A percentile compares a stretch with the other conserved stretches of the same genome.
phyloP scores from a whole-genome alignment of 495 filamentous ascomycete genomes.

The Podospora comata region DNA sequence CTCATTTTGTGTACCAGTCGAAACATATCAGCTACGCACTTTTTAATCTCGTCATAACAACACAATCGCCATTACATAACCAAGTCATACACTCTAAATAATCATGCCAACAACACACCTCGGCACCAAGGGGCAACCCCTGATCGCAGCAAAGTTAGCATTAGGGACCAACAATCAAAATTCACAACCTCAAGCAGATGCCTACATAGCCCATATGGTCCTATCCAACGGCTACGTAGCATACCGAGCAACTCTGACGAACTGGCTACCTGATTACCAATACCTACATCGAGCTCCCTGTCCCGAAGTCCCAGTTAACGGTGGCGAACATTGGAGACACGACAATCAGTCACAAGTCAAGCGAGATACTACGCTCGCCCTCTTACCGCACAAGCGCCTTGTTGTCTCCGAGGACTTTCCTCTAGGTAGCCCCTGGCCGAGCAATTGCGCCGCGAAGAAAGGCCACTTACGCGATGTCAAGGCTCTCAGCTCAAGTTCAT shows the following conservation, averaged over 20 bases:
- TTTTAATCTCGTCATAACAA: background rate
- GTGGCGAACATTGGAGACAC: background rate
- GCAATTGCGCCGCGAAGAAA: background rate
- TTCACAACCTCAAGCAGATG: background rate
- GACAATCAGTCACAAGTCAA: background rate
- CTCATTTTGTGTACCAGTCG: background rate
- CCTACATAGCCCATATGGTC: background rate
- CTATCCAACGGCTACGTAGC: slow-evolving; percentile 1
- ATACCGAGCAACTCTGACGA: background rate
- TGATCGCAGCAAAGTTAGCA: background rate
- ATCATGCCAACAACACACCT: background rate
- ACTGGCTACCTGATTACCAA: background rate
- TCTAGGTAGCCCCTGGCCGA: background rate
- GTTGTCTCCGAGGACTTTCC: background rate
- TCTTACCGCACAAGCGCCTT: background rate
- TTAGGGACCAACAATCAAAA: background rate
- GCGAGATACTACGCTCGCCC: background rate
- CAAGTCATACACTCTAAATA: background rate
- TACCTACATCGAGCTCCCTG: background rate
- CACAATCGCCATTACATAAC: background rate
- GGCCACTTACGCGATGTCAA: background rate
- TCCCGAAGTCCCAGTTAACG: background rate
- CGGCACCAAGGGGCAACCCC: background rate
- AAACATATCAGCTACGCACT: background rate
- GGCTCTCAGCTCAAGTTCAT: background rate